phyloP scores from a whole-genome alignment of 805 yeast species.

The Barnettozyma siamensis region DNA sequence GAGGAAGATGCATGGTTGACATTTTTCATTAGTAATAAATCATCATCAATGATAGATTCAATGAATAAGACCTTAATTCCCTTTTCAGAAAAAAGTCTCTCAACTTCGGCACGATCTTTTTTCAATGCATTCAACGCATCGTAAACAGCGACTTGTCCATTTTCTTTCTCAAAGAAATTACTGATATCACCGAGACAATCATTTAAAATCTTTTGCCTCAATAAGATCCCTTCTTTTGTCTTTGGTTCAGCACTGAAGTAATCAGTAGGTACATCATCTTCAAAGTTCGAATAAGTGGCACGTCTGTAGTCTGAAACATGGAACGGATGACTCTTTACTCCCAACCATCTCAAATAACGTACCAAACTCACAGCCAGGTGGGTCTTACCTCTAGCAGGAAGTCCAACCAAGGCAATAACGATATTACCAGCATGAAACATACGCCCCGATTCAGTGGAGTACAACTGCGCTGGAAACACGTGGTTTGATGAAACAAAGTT shows the following conservation, averaged over 20 bases:
- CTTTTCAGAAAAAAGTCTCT: slow-evolving; percentile 44
- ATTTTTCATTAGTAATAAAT: slow-evolving; percentile 60
- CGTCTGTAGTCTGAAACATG: slow-evolving; percentile 92
- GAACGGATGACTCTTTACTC: slow-evolving; percentile 86
- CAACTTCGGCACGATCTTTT: slow-evolving; percentile 56
- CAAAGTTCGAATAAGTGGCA: slow-evolving; percentile 28
- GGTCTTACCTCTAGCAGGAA: slow-evolving; percentile 96
- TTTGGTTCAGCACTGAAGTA: slow-evolving; percentile 56
- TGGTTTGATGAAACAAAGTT: slow-evolving; percentile 52
- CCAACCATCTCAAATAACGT: slow-evolving; percentile 91
- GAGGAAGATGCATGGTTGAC: slow-evolving; percentile 81
- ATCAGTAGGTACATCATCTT: slow-evolving; percentile 56
- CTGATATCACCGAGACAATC: slow-evolving; percentile 66
- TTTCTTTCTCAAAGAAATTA: slow-evolving; percentile 62
- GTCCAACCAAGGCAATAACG: slow-evolving; percentile 81
- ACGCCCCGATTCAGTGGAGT: slow-evolving; percentile 87
- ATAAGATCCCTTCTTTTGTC: slow-evolving; percentile 39
- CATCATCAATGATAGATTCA: slow-evolving; percentile 80
- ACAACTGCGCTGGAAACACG: slow-evolving; percentile 87
- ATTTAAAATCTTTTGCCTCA: slow-evolving; percentile 53
- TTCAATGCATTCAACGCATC: slow-evolving; percentile 90
- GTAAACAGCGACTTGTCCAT: slow-evolving; percentile 92
- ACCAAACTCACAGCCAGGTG: slow-evolving; percentile 87
- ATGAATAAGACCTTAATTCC: slow-evolving; percentile 79
- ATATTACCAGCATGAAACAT: slow-evolving; percentile 94